phyloP scores from a whole-genome alignment of 1,284 basidiomycete genomes.

The Porodaedalea pini region DNA sequence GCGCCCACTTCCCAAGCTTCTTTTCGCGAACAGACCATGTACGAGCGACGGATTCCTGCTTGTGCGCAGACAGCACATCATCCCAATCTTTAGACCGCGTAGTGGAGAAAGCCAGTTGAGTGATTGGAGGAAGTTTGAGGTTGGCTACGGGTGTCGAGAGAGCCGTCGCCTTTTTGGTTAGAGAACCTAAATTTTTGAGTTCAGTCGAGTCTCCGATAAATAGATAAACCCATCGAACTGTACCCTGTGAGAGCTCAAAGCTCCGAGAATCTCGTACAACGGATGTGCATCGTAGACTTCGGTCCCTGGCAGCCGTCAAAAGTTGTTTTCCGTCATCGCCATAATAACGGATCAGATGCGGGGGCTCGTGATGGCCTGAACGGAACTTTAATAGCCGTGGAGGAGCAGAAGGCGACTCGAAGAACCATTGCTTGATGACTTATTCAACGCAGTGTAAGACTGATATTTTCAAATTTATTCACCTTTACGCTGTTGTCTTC shows the following conservation, averaged over 20 bases:
- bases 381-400: constrained; percentile 89
- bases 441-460: constrained; percentile 8
- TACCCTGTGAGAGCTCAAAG: constrained; percentile 93
- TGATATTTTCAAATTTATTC: constrained; percentile 16
- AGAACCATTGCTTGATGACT: constrained; percentile 86
- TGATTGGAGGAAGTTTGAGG: constrained; percentile 79
- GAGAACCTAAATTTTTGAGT: constrained; percentile 51
- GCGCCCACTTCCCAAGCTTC: constrained; percentile 64
- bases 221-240: constrained; percentile 15
- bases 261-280: constrained; percentile 92
- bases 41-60: constrained; percentile 74
- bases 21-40: constrained; percentile 88
- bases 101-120: constrained; percentile 74
- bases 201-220: not conserved
- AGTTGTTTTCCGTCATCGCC: constrained; percentile 95
- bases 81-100: constrained; percentile 95
- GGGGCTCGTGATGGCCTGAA: constrained; percentile 89
- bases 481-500: constrained; percentile 95
- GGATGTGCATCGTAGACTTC: constrained; percentile 84
- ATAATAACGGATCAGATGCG: constrained; percentile 91
- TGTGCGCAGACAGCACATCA: constrained; percentile 88
- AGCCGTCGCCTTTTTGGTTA: constrained; percentile 81
- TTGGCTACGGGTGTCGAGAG: constrained; percentile 77
- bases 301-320: constrained; percentile 83
- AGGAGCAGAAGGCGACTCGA: constrained; percentile 84